phyloP scores from a whole-genome alignment of 768 basidiomycete species.

The Psilocybe tampanensis region DNA sequence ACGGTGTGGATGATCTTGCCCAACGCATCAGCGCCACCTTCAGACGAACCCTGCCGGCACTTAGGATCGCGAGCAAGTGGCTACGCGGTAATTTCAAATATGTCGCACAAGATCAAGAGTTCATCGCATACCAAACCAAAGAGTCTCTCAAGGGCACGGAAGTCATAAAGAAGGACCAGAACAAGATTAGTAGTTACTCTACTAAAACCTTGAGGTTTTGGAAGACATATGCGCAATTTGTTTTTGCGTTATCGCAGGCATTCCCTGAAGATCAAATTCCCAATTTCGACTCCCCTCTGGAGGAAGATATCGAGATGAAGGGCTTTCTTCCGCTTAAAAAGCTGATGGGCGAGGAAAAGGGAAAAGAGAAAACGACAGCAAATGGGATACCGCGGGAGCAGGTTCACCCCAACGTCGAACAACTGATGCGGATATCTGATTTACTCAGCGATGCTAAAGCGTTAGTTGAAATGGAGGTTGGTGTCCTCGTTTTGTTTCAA shows the following conservation, averaged over 20 bases:
- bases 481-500: constrained; percentile 18
- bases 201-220: constrained; percentile 62
- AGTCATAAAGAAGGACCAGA: constrained; percentile 29
- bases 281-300: constrained; percentile 59
- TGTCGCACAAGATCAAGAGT: constrained; percentile 49
- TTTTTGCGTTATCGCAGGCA: constrained; percentile 54
- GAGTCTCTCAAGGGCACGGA: constrained; percentile 30
- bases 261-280: constrained; percentile 75
- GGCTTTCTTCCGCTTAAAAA: constrained; percentile 86
- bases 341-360: constrained; percentile 45
- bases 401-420: constrained; percentile 91
- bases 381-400: constrained; percentile 33
- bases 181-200: constrained; percentile 38
- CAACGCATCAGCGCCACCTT: constrained; percentile 86
- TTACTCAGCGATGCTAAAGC: constrained; percentile 70
- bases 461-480: constrained; percentile 62
- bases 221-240: constrained; percentile 69
- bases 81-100: constrained; percentile 75
- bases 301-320: constrained; percentile 88
- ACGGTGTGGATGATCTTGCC: constrained; percentile 64
- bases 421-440: constrained; percentile 91
- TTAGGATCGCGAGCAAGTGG: constrained; percentile 92
- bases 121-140: constrained; percentile 32
- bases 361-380: constrained; percentile 22
- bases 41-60: constrained; percentile 81